phyloP scores from a whole-genome alignment of 805 yeast genomes.

The Henningerozyma blattae region DNA sequence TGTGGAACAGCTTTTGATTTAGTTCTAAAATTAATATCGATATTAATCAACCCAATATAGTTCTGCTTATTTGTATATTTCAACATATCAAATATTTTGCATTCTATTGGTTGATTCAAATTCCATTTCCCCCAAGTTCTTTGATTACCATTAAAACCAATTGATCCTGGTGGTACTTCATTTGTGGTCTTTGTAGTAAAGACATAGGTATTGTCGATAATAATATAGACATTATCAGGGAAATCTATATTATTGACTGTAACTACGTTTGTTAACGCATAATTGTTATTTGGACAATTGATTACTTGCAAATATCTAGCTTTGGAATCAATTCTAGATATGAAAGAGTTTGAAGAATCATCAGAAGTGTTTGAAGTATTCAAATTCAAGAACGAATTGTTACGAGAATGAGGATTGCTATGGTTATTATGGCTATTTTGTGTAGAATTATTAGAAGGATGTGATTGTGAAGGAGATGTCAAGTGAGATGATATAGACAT shows the following conservation, averaged over 20 bases:
- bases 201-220: constrained; percentile 64
- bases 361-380: too few relatives aligned
- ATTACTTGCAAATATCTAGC: constrained; percentile 24
- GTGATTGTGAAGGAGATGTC: neutral
- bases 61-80: constrained; percentile 46
- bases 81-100: constrained; percentile 61
- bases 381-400: too few relatives aligned
- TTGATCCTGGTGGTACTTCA: constrained; percentile 48
- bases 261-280: constrained; percentile 55
- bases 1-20: constrained; percentile 50
- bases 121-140: constrained; percentile 91
- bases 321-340: constrained; percentile 22
- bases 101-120: constrained; percentile 52
- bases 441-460: neutral
- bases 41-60: constrained; percentile 67
- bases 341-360: too few relatives aligned
- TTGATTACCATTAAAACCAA: constrained; percentile 81
- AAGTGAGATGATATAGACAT: neutral
- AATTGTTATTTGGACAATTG: constrained; percentile 42
- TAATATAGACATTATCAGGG: constrained; percentile 52
- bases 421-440: too few relatives aligned
- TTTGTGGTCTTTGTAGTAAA: constrained; percentile 56
- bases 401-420: too few relatives aligned
- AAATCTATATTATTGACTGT: constrained; percentile 71
- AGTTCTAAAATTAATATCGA: constrained; percentile 72